phyloP scores from a whole-genome alignment of 306 rosid species.

The Cyamopsis tetragonoloba region DNA sequence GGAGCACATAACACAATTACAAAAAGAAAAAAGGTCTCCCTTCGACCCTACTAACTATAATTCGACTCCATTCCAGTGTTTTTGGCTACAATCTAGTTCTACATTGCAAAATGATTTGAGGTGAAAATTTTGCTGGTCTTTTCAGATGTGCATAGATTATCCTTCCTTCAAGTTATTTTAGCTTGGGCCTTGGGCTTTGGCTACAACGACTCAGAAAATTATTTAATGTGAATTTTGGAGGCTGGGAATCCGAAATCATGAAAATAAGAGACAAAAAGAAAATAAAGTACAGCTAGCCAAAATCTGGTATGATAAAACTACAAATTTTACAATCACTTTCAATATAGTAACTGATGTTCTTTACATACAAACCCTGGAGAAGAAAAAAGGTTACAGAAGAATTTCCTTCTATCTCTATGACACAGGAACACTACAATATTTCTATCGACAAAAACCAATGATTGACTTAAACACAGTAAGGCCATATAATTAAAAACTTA shows the following conservation, averaged over 20 bases:
- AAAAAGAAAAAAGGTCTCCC: neutral
- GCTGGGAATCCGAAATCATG: neutral
- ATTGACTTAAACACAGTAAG: conserved; percentile 15
- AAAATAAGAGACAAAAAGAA: neutral
- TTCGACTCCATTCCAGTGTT: neutral
- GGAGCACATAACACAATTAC: neutral
- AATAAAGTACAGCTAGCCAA: too few species aligned
- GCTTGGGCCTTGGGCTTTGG: neutral
- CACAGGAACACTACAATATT: conserved; percentile 18
- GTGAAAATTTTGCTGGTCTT: neutral
- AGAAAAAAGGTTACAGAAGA: conserved; percentile 1
- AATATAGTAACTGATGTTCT: conserved; percentile 23
- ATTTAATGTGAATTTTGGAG: neutral
- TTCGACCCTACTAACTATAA: neutral
- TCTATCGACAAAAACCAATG: conserved; percentile 28
- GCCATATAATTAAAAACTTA: conserved; percentile 16
- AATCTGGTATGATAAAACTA: conserved; percentile 8
- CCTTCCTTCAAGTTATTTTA: neutral
- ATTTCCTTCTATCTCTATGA: conserved; percentile 29
- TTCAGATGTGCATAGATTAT: too few species aligned
- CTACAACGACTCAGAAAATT: neutral
- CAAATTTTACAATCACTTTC: conserved; percentile 16
- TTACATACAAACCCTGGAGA: conserved; percentile 27
- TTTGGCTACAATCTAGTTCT: too few species aligned
- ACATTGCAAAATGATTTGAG: neutral